Percentiles rank a stretch among this genome's conserved stretches.
Evolutionary conservation across 2,329 filamentous ascomycete genomes (phyloP).

Genomic region (Colletotrichum tabaci): DNA sequence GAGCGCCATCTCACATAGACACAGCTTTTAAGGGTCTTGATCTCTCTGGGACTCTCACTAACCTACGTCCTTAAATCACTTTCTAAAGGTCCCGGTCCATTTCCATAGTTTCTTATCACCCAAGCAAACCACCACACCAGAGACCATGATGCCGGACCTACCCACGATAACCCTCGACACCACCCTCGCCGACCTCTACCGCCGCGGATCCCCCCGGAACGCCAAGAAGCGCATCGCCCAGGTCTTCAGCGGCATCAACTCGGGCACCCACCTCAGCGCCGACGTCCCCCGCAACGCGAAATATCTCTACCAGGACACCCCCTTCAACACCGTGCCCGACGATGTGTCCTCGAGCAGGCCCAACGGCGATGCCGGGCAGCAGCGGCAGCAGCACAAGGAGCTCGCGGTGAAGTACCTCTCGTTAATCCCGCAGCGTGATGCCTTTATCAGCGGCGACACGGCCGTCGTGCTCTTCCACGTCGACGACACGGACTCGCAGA

Average conservation of each 20-base stretch:
- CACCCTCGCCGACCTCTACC: constrained; percentile 54
- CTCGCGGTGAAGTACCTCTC: constrained; percentile 54
- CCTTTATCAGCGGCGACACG: constrained; percentile 50
- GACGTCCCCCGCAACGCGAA: constrained; percentile 53
- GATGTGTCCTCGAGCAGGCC: constrained; percentile 12
- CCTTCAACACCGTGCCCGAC: constrained; percentile 48
- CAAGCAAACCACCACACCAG: background rate
- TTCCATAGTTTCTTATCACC: too few species aligned
- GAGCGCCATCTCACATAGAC: too few species aligned
- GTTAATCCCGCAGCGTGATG: constrained; percentile 54
- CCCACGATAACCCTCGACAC: constrained; percentile 53
- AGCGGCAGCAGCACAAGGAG: constrained; percentile 37
- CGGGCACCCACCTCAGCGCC: constrained; percentile 45
- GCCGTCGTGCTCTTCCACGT: constrained; percentile 51
- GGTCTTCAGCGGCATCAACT: constrained; percentile 50
- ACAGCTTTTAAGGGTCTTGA: background rate
- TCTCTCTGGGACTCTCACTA: background rate
- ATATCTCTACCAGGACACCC: constrained; percentile 55
- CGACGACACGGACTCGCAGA: constrained; percentile 42
- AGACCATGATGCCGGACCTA: constrained; percentile 38
- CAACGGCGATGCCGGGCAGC: constrained; percentile 9
- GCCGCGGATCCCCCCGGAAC: constrained; percentile 44
- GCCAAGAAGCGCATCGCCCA: constrained; percentile 49
- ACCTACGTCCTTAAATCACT: background rate
- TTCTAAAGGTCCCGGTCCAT: fast-evolving